Evolutionary conservation across 179 eudicot species (phyloP), one percentile per base, ranked within the genome.

Genomic region (Patellifolia procumbens): DNA sequence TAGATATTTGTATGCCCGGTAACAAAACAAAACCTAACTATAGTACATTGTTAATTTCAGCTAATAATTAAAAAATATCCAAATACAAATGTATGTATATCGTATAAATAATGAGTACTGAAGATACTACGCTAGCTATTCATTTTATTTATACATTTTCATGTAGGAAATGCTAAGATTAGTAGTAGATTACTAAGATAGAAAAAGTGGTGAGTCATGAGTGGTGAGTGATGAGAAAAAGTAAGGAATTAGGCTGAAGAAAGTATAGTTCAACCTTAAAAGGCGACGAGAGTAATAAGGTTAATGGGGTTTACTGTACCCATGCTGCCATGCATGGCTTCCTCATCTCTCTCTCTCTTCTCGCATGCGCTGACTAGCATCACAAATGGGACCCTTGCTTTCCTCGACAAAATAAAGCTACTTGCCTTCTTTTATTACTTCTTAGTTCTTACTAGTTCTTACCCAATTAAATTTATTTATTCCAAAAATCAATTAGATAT

Each of bases 331-430:
- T n/a, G n/a, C n/a, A n/a, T n/a, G n/a, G n/a, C n/a, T n/a, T n/a
- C n/a, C n/a, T n/a, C n/a, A n/a, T 19, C 6, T 20, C 43, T 7
- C 26, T 39, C 49, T 43, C 20, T 43, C 71, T 46, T 46, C 56
- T 46, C 72, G 72, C 72, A 68, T 68, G 72, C 72, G 72, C 72
- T 68, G 72, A 68, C 58, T 68, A 67, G 52, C 32, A 42, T 42
- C 3, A 8, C 68, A 12, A 26, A 4, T 39, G 29, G 29, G 69
- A n/a, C 69, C 69, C 69, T 24, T 29, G 7, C 70, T 66, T 67
- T 67, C 11, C 51, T 24, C 52, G 70, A 67, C 70, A 66, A 66
- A 13, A 1, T 34, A 65, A 65, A 61, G 66, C 4, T 61, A 31
- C 8, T 45, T 34, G 7, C 22, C 70, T 32, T 62, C 24, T 34